phyloP scores from a whole-genome alignment of 2,329 filamentous ascomycete species.

The Verticillium albo-atrum region DNA sequence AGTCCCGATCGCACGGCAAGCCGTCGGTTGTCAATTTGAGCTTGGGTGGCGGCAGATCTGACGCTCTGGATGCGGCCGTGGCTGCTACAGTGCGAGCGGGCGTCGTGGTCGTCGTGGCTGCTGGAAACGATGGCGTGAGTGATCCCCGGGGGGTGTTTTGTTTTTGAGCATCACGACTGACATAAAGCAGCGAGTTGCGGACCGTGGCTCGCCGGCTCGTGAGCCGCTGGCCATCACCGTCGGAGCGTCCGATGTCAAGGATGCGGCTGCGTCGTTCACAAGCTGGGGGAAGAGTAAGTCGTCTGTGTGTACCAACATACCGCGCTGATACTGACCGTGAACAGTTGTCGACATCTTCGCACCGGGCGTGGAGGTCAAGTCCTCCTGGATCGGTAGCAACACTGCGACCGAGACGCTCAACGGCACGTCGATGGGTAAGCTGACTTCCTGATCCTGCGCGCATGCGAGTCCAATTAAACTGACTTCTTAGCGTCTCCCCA shows the following conservation, averaged over 20 bases:
- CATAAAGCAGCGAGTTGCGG: neutral
- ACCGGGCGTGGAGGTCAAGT: constrained; percentile 25
- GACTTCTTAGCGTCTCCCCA: neutral
- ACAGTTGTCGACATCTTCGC: constrained; percentile 33
- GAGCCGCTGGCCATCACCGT: constrained; percentile 43
- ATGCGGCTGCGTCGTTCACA: constrained; percentile 37
- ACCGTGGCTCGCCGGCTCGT: constrained; percentile 35
- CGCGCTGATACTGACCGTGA: constrained; percentile 10
- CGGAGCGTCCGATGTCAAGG: constrained; percentile 34
- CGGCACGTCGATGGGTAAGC: constrained; percentile 1
- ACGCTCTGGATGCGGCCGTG: constrained; percentile 35
- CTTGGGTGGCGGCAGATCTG: constrained; percentile 30
- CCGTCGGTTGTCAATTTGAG: constrained; percentile 38
- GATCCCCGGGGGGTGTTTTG: neutral
- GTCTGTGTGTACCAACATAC: no score
- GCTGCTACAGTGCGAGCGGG: constrained; percentile 31
- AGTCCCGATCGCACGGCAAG: constrained; percentile 15
- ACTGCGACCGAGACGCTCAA: neutral
- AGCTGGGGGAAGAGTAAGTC: constrained; percentile 32
- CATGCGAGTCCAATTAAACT: neutral
- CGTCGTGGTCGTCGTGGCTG: constrained; percentile 39
- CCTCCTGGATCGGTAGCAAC: neutral
- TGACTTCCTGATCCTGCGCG: neutral
- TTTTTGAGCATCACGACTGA: neutral
- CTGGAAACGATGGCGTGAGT: constrained; percentile 34